Conservation (phyloP, 192 early-diverging fungal genomes). For the Dissophora ornata region DNA sequence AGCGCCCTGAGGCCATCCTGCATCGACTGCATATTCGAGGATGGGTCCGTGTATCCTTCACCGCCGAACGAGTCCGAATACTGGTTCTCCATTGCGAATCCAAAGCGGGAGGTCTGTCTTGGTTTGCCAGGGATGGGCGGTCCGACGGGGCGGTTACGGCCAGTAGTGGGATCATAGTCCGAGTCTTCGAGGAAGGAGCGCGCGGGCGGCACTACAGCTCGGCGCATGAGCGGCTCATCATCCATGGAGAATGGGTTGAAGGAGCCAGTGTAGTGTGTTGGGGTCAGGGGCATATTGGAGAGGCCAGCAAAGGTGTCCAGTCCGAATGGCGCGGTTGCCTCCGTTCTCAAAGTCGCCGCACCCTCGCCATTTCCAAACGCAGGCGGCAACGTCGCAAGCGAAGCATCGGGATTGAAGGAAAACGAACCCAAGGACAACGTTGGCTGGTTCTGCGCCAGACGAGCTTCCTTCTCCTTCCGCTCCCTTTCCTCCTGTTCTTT, state of each 20-base stretch:
- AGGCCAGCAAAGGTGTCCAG: constrained; percentile 33
- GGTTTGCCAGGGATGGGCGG: constrained; percentile 51
- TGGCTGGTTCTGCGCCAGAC: constrained; percentile 25
- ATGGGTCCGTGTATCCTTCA: constrained; percentile 23
- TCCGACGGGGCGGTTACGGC: constrained; percentile 23
- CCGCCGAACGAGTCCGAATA: constrained; percentile 23
- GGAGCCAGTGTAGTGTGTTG: constrained; percentile 54
- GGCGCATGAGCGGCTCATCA: constrained; percentile 53
- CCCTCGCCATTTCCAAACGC: constrained; percentile 1
- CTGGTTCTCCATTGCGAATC: constrained; percentile 54
- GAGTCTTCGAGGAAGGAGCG: constrained; percentile 30
- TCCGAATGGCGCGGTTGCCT: constrained; percentile 18
- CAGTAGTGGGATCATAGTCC: constrained; percentile 27
- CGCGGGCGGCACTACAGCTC: constrained; percentile 23
- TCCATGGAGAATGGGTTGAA: constrained; percentile 61
- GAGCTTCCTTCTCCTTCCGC: constrained; percentile 13
- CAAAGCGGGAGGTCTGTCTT: constrained; percentile 59
- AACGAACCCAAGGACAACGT: constrained; percentile 42
- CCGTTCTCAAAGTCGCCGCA: not conserved
- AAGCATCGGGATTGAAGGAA: constrained; percentile 44
- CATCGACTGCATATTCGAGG: constrained; percentile 58
- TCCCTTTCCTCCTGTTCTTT: constrained; percentile 11
- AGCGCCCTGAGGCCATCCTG: constrained; percentile 66
- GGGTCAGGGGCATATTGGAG: constrained; percentile 35
- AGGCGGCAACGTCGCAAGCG: constrained; percentile 22